Conservation (phyloP, 768 basidiomycete species). For the Phlegmacium glaucopus region DNA sequence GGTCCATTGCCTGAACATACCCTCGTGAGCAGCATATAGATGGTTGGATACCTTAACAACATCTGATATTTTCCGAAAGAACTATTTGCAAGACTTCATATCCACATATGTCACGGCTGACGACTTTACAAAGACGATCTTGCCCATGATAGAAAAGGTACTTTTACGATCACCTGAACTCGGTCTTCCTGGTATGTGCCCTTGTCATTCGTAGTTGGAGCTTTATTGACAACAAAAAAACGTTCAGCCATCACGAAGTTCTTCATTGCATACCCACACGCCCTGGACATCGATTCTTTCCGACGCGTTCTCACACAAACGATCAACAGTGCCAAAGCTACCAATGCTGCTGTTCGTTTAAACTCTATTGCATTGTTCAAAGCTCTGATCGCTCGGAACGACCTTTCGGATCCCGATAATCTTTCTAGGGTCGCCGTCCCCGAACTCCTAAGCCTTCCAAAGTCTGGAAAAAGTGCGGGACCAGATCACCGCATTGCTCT, state of each 20-base stretch:
- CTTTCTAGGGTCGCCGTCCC: conserved; percentile 45
- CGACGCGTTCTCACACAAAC: conserved; percentile 53
- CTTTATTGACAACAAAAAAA: neutral
- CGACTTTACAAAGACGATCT: conserved; percentile 49
- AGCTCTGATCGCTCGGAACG: conserved; percentile 33
- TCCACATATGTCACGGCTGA: conserved; percentile 43
- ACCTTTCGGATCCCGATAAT: conserved; percentile 28
- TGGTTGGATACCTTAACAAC: neutral
- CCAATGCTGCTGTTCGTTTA: conserved; percentile 55
- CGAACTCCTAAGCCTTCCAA: conserved; percentile 73
- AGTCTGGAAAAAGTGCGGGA: conserved; percentile 81
- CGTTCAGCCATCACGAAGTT: conserved; percentile 53
- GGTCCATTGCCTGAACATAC: conserved; percentile 54
- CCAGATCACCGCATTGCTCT: conserved; percentile 82
- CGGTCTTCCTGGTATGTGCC: conserved; percentile 55
- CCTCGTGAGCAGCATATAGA: conserved; percentile 38
- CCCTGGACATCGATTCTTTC: conserved; percentile 46
- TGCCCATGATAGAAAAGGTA: conserved; percentile 79
- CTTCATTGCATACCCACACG: conserved; percentile 49
- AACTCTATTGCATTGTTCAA: conserved; percentile 60
- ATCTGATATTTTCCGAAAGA: conserved; percentile 27
- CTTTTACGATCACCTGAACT: conserved; percentile 80
- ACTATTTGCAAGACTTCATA: conserved; percentile 63
- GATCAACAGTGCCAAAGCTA: conserved; percentile 72
- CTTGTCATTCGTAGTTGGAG: neutral